These are phyloP conservation scores for Haplosporangium gracile DNA, from an alignment of 192 early-diverging fungal genomes.

Conservation along the genomic window DNA sequence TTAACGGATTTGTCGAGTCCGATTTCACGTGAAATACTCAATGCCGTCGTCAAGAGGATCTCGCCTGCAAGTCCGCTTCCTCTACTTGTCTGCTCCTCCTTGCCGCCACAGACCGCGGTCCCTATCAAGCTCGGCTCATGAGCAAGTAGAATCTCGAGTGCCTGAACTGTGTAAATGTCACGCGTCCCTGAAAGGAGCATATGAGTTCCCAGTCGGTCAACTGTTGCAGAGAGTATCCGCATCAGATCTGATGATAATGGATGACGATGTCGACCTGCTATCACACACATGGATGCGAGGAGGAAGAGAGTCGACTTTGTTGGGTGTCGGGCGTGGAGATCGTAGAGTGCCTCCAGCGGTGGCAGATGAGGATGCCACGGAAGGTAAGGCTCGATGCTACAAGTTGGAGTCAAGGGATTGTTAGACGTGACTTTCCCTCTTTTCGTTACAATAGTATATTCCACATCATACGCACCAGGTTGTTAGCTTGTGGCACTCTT, in stretches of 20 bases:
- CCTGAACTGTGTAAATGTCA: constrained; percentile 21
- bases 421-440: neutral
- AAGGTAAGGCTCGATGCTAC: constrained; percentile 26
- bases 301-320: constrained; percentile 18
- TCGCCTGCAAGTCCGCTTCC: constrained; percentile 26
- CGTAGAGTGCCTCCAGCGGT: constrained; percentile 16
- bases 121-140: constrained; percentile 39
- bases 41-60: constrained; percentile 11
- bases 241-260: constrained; percentile 19
- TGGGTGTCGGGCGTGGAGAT: constrained; percentile 8
- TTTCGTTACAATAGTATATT: too few species aligned
- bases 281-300: constrained; percentile 30
- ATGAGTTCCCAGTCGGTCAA: constrained; percentile 29
- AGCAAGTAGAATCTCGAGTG: constrained; percentile 35
- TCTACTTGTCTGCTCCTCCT: constrained; percentile 16
- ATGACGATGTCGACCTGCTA: constrained; percentile 33
- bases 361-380: constrained; percentile 41
- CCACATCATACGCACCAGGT: neutral
- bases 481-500: constrained; percentile 27
- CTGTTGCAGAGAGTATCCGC: constrained; percentile 20
- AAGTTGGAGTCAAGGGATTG: neutral
- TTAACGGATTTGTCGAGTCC: constrained; percentile 29
- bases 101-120: constrained; percentile 11
- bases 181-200: constrained; percentile 16
- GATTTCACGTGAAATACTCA: constrained; percentile 15